These are phyloP conservation scores for Apiotrichum sp. DNA, from an alignment of 1,284 basidiomycete genomes.

Conservation along the genomic window DNA sequence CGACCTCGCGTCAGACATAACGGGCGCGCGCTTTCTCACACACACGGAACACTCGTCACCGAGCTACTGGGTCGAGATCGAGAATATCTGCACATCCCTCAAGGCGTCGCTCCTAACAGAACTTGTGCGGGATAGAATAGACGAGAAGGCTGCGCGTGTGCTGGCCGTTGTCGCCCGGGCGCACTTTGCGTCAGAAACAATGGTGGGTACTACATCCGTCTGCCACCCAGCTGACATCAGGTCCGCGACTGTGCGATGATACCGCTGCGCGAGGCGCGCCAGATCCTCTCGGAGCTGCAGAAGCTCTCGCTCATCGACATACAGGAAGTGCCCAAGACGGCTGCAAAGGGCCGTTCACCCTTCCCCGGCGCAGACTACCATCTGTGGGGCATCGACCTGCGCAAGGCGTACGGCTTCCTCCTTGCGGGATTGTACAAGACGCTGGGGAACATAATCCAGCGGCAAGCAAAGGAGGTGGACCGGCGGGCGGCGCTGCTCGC, in stretches of 20 bases:
- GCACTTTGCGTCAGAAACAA: constrained; percentile 97
- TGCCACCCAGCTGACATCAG: constrained; percentile 48
- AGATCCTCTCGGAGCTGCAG: constrained; percentile 69
- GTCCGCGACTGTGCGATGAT: constrained; percentile 91
- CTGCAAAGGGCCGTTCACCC: constrained; percentile 65
- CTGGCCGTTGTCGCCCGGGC: constrained; percentile 72
- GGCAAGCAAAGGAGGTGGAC: constrained; percentile 65
- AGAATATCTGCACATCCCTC: constrained; percentile 64
- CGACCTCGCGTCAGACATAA: constrained; percentile 25
- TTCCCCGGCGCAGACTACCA: constrained; percentile 35
- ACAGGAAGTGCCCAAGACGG: constrained; percentile 82
- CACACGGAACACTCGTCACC: constrained; percentile 51
- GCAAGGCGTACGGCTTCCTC: constrained; percentile 70
- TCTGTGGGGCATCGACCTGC: constrained; percentile 82
- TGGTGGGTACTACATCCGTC: constrained; percentile 53
- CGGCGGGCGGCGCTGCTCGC: constrained; percentile 61
- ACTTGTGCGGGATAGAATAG: constrained; percentile 74
- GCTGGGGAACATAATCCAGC: constrained; percentile 69
- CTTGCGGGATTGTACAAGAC: constrained; percentile 77
- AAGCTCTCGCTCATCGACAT: constrained; percentile 74
- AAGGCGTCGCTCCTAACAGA: constrained; percentile 70
- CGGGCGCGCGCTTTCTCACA: constrained; percentile 55
- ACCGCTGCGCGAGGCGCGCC: constrained; percentile 77
- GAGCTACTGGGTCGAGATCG: constrained; percentile 68
- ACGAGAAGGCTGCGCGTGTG: constrained; percentile 77